Evolutionary conservation across 306 rosid genomes (phyloP).

Genomic region (Prunus padus): DNA sequence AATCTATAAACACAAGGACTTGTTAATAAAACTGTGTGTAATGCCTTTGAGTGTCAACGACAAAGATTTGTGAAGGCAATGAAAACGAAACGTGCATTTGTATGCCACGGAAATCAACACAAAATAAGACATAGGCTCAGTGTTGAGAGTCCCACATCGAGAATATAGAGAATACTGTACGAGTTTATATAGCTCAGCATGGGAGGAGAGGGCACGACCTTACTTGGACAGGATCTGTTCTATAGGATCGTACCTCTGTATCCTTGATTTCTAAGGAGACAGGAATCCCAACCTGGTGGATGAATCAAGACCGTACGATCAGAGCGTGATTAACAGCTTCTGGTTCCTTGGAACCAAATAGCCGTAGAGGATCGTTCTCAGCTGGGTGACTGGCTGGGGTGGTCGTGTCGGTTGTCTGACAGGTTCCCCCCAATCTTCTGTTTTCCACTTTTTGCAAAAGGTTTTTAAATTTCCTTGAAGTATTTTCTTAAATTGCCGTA

Average conservation of each 20-base stretch:
- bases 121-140: too few species aligned
- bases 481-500: too few species aligned
- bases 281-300: conserved; percentile 27
- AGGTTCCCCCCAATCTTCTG: background rate
- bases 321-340: conserved; percentile 32
- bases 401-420: conserved; percentile 27
- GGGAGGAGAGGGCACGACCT: background rate
- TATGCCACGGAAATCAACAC: too few species aligned
- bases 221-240: conserved; percentile 35
- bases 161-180: too few species aligned
- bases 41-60: too few species aligned
- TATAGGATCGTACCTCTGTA: conserved; percentile 20
- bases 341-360: background rate
- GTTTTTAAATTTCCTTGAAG: too few species aligned
- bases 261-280: conserved; percentile 21
- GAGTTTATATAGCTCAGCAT: background rate
- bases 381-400: background rate
- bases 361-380: conserved; percentile 25
- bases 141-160: background rate
- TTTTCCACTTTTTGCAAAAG: too few species aligned
- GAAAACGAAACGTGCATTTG: too few species aligned
- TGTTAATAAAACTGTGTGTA: too few species aligned
- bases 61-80: too few species aligned
- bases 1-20: too few species aligned
- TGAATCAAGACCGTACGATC: conserved; percentile 21